These are phyloP conservation scores for Leucosporidium creatinivorum DNA, from an alignment of 768 basidiomycete species.

Conservation along the genomic window DNA sequence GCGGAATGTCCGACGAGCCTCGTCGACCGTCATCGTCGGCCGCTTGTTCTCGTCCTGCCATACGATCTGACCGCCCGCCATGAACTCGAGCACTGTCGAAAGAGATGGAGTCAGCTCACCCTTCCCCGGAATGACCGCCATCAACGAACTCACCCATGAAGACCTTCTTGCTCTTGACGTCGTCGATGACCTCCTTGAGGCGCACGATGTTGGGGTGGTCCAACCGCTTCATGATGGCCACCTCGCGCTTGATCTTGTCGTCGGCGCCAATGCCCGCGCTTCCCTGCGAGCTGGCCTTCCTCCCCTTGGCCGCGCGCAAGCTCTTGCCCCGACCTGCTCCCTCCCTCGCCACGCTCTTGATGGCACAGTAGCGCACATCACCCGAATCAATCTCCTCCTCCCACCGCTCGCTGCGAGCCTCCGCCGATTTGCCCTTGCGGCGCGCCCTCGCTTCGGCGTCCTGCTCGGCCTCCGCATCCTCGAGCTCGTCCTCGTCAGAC, in stretches of 20 bases:
- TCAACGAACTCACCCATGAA: conserved; percentile 72
- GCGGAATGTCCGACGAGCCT: conserved; percentile 78
- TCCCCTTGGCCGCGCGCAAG: conserved; percentile 21
- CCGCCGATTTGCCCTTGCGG: conserved; percentile 2
- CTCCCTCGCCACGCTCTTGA: conserved; percentile 45
- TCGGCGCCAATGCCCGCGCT: conserved; percentile 30
- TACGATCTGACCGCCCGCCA: conserved; percentile 87
- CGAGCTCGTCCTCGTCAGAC: conserved; percentile 17
- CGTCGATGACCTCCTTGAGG: conserved; percentile 90
- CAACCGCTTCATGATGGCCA: conserved; percentile 92
- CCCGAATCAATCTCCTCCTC: conserved; percentile 21
- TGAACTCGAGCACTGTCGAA: conserved; percentile 81
- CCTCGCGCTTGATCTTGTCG: conserved; percentile 38
- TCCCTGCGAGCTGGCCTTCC: conserved; percentile 5
- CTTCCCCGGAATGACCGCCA: neutral
- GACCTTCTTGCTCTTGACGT: conserved; percentile 74
- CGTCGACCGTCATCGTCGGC: conserved; percentile 73
- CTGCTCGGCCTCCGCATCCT: conserved; percentile 13
- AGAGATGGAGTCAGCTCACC: neutral
- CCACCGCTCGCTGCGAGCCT: conserved; percentile 25
- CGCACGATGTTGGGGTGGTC: conserved; percentile 43
- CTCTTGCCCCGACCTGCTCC: conserved; percentile 18
- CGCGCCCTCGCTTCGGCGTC: conserved; percentile 10
- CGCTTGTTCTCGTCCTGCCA: conserved; percentile 57
- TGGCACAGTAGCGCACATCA: conserved; percentile 40